Conservation (phyloP, 441 rosid genomes). For the Geranium incanum region DNA sequence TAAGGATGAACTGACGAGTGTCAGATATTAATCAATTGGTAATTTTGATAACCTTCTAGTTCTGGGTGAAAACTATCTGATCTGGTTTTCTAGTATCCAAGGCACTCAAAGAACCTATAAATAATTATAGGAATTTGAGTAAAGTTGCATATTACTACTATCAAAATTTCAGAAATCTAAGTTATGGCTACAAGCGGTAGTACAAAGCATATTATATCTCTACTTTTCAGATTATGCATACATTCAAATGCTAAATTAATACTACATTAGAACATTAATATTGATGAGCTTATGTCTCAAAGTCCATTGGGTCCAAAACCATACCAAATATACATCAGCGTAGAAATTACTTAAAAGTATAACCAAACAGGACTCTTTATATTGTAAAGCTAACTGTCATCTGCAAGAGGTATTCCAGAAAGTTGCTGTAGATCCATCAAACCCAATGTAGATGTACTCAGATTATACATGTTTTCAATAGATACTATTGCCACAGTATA, state of each 20-base stretch:
- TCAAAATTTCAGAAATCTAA: not conserved
- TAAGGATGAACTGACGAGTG: not conserved
- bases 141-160: not conserved
- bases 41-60: not conserved
- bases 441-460: not conserved
- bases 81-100: not conserved
- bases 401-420: not conserved
- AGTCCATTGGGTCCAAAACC: not conserved
- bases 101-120: not conserved
- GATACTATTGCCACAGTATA: not conserved
- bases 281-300: not conserved
- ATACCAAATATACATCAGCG: not conserved
- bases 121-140: not conserved
- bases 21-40: not conserved
- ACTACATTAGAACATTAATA: not conserved
- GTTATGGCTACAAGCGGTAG: not conserved
- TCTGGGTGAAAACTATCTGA: not conserved
- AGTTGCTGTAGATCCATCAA: not conserved
- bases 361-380: not conserved
- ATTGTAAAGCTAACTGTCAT: not conserved
- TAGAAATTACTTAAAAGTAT: not conserved
- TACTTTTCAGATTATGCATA: not conserved
- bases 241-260: not conserved
- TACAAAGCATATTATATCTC: not conserved
- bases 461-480: not conserved